These are phyloP conservation scores for Isatis tinctoria DNA, from an alignment of 345 rosid species.

Conservation along the genomic window DNA sequence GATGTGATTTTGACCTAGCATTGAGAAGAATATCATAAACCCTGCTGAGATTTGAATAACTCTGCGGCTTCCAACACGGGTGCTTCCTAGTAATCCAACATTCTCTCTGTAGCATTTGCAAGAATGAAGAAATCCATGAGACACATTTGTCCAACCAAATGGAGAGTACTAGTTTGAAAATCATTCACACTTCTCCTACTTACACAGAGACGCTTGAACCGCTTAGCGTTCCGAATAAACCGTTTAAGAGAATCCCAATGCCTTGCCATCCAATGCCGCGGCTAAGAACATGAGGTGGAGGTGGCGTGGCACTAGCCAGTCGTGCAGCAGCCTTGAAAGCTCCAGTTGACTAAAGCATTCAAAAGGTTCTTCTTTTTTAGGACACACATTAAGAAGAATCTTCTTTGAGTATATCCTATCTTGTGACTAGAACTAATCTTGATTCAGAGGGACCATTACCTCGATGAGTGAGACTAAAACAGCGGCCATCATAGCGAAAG, in stretches of 20 bases:
- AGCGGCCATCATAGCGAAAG: conserved; percentile 98
- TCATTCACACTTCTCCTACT: conserved; percentile 5
- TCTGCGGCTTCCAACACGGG: conserved; percentile 95
- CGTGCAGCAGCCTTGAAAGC: conserved; percentile 96
- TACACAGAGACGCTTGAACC: conserved; percentile 89
- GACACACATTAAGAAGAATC: neutral
- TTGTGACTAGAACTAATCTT: neutral
- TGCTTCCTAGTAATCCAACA: conserved; percentile 93
- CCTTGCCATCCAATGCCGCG: conserved; percentile 99
- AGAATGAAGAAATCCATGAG: neutral
- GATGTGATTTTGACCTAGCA: conserved; percentile 53
- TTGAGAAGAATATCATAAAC: conserved; percentile 96
- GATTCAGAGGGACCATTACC: conserved; percentile 37
- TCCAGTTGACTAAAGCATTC: conserved; percentile 67
- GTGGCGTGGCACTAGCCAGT: conserved; percentile 97
- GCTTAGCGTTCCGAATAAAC: conserved; percentile 80
- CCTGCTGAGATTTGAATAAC: conserved; percentile 96
- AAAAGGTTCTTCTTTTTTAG: neutral
- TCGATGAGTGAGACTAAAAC: conserved; percentile 87
- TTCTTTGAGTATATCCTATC: neutral
- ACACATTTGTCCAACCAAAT: neutral
- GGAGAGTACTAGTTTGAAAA: neutral
- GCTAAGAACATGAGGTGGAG: conserved; percentile 97
- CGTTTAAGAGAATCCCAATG: conserved; percentile 78
- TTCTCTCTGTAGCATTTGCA: conserved; percentile 63